Conservation (phyloP, 345 rosid species). For the Anacardium occidentale region DNA sequence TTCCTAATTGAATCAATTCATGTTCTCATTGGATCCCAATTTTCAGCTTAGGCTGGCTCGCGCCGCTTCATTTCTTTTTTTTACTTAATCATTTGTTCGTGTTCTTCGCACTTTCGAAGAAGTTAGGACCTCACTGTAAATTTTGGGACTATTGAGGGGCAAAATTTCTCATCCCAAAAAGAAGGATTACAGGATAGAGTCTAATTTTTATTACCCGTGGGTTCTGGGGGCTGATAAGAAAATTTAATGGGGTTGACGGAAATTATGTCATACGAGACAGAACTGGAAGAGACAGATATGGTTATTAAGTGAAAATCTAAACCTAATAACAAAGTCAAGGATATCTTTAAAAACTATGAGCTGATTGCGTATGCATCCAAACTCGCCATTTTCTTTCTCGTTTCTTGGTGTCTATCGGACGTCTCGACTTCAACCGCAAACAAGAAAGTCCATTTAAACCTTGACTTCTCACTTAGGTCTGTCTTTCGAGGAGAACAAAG, state of each 20-base stretch:
- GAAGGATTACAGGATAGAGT: too few species aligned
- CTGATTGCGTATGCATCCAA: background rate
- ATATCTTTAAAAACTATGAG: background rate
- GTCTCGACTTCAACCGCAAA: background rate
- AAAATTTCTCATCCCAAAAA: too few species aligned
- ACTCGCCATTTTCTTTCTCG: background rate
- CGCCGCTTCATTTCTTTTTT: background rate
- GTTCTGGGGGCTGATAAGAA: too few species aligned
- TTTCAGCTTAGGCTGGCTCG: background rate
- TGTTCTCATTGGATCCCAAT: conserved; percentile 3
- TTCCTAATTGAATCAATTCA: background rate
- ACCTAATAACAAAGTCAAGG: background rate
- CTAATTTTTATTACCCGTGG: too few species aligned
- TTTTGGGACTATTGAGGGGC: too few species aligned
- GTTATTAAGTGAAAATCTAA: background rate
- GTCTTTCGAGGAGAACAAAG: conserved; percentile 13
- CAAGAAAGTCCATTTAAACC: background rate
- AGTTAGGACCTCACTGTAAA: too few species aligned
- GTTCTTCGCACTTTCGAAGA: too few species aligned
- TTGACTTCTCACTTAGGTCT: background rate
- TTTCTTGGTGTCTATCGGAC: too few species aligned
- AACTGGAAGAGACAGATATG: background rate
- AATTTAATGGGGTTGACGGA: too few species aligned
- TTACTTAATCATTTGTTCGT: background rate
- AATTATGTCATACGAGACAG: too few species aligned